Evolutionary conservation across 495 filamentous ascomycete species (phyloP), one percentile per base, ranked within the genome.

Genomic region (Aspergillus carlsbadensis): DNA sequence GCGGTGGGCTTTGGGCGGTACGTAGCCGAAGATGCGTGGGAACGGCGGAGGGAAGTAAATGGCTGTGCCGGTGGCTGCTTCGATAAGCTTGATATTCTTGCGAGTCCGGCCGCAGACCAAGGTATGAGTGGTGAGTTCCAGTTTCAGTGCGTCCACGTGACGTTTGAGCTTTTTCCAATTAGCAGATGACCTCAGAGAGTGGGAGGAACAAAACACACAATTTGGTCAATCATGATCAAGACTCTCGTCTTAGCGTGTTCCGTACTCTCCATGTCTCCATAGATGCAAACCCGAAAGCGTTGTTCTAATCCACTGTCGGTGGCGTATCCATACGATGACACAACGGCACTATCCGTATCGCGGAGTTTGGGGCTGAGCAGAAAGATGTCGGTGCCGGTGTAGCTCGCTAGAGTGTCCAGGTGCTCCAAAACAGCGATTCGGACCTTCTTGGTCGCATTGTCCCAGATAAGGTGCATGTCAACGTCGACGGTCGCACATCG

Each of bases 1-100:
- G 54, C 87, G 84, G 51, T 84, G 79, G 18, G 90, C 89, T 50
- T 87, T 87, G 21, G 81, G 84, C 2, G 95, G 92, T 33, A 83
- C 88, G 64, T 96, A 98, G 39, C 90, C 87, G 66, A 91, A 96
- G 34, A 96, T 84, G 39, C 83, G 84, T 21, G 92, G 90, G 64
- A 97, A 98, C 6, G 92, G 89, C 1, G 92, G 91, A 17, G 94
- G 94, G 65, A 98, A 96, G 72, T 98, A 98, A 58, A 98, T 97
- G 35, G 94, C 93, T 13, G 95, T 96, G 62, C 89, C 88, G 13
- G 94, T 96, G 18, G 86, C 81, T 13, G 94, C 92, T 69, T 98
- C 94, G 64, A 98, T 96, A 49, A 91, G 76, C 78, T 97, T 96
- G 72, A 98, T 93, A 65, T 97, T 96, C 76, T 96, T 94, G 62